Evolutionary conservation across 1,284 basidiomycete species (phyloP).

Genomic region (Hemileia vastatrix): DNA sequence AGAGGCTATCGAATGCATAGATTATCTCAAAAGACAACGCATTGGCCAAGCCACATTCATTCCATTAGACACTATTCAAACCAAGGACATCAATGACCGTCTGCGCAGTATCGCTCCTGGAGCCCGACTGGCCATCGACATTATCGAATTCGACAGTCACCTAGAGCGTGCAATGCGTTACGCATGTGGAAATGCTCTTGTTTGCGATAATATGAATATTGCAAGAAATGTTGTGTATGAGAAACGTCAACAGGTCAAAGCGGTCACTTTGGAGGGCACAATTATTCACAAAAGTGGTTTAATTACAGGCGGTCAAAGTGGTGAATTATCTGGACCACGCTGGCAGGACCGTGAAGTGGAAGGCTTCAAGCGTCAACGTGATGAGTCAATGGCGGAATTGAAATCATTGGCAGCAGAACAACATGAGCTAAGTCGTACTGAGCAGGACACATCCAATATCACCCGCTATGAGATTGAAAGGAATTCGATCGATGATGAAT

Average conservation of each 20-base stretch:
- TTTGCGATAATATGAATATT: conserved; percentile 89
- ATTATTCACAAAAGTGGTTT: conserved; percentile 94
- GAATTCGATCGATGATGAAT: conserved; percentile 66
- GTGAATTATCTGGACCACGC: conserved; percentile 56
- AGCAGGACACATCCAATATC: conserved; percentile 74
- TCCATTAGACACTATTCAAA: conserved; percentile 89
- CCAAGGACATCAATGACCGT: conserved; percentile 87
- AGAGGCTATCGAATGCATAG: conserved; percentile 93
- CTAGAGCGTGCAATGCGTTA: conserved; percentile 91
- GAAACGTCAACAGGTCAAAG: conserved; percentile 90
- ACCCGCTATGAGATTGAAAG: conserved; percentile 66
- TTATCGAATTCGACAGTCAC: conserved; percentile 74
- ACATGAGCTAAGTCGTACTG: conserved; percentile 67
- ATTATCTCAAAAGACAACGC: conserved; percentile 93
- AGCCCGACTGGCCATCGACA: conserved; percentile 84
- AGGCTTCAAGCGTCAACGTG: conserved; percentile 52
- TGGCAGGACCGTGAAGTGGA: conserved; percentile 85
- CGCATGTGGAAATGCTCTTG: conserved; percentile 85
- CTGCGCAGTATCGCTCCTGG: conserved; percentile 87
- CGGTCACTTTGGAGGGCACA: conserved; percentile 92
- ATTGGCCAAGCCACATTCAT: conserved; percentile 94
- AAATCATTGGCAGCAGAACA: conserved; percentile 70
- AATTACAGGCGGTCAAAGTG: conserved; percentile 86
- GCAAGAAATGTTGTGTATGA: conserved; percentile 86
- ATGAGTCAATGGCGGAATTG: conserved; percentile 65